These are phyloP conservation scores for Rhodotorula glutinis DNA, from an alignment of 1,284 basidiomycete species.

Conservation along the genomic window DNA sequence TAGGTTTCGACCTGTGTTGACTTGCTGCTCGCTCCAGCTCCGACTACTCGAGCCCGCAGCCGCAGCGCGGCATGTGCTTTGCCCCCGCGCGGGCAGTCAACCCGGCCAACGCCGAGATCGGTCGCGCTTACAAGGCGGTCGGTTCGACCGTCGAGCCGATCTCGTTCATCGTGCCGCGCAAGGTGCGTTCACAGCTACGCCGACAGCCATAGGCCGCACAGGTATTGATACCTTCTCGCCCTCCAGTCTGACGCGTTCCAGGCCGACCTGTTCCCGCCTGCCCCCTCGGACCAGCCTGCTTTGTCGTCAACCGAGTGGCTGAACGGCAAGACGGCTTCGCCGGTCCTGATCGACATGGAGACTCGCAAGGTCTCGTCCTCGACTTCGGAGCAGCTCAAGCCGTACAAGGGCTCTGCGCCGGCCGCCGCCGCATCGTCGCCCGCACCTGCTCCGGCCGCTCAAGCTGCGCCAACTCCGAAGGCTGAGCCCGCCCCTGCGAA, in stretches of 20 bases:
- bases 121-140: slow-evolving; percentile 76
- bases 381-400: slow-evolving; percentile 25
- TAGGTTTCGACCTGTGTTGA: rapidly evolving
- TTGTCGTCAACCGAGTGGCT: slow-evolving; percentile 83
- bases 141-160: slow-evolving; percentile 67
- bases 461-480: slow-evolving; percentile 42
- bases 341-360: slow-evolving; percentile 61
- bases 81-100: slow-evolving; percentile 83
- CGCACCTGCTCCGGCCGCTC: slow-evolving; percentile 38
- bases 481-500: slow-evolving; percentile 50
- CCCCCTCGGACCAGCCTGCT: slow-evolving; percentile 73
- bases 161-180: slow-evolving; percentile 88
- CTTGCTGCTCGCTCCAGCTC: slow-evolving; percentile 46
- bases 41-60: slow-evolving; percentile 86
- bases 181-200: slow-evolving; percentile 53
- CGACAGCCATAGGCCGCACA: not conserved
- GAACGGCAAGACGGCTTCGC: slow-evolving; percentile 66
- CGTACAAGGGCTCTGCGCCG: slow-evolving; percentile 31
- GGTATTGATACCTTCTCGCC: not conserved
- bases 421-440: slow-evolving; percentile 38
- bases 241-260: slow-evolving; percentile 77
- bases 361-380: slow-evolving; percentile 38
- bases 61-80: slow-evolving; percentile 95
- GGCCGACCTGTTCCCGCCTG: slow-evolving; percentile 91
- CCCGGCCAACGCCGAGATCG: slow-evolving; percentile 90